Conservation (phyloP, 169 alveolate genomes). For the Ophryocystis elektroscirrha region DNA sequence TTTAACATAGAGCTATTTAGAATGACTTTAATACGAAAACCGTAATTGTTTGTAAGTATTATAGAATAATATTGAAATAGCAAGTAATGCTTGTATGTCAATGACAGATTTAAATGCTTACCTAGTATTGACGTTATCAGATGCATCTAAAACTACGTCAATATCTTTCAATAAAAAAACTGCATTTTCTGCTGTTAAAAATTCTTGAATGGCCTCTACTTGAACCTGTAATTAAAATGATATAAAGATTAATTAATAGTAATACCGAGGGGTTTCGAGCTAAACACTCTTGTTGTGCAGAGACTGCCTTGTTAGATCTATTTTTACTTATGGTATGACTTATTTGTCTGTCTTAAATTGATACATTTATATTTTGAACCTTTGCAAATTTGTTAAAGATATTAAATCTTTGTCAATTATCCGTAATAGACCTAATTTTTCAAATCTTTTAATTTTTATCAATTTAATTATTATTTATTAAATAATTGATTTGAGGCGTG, state of each 20-base stretch:
- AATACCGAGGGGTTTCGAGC: constrained; percentile 21
- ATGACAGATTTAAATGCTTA: background rate
- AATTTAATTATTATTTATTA: background rate
- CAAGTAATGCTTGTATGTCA: background rate
- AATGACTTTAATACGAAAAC: too few species aligned
- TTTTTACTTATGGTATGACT: constrained; percentile 33
- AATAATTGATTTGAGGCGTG: background rate
- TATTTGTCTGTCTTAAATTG: constrained; percentile 32
- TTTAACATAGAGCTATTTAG: too few species aligned
- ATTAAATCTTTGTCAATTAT: constrained; percentile 50
- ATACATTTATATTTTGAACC: constrained; percentile 9
- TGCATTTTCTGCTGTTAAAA: background rate
- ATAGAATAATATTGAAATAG: background rate
- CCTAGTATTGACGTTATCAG: constrained; percentile 9
- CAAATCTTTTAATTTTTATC: background rate
- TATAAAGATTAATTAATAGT: background rate
- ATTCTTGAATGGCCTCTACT: background rate
- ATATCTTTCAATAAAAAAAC: background rate
- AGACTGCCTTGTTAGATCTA: constrained; percentile 42
- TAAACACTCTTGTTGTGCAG: constrained; percentile 30
- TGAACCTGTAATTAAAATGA: background rate
- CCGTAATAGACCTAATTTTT: constrained; percentile 26
- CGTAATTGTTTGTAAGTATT: too few species aligned
- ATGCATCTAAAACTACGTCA: constrained; percentile 11
- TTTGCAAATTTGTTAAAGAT: constrained; percentile 42